Percentiles rank a stretch among this genome's conserved stretches.
Evolutionary conservation across 2,329 filamentous ascomycete genomes (phyloP).

Genomic region (Cordyceps farinosa): DNA sequence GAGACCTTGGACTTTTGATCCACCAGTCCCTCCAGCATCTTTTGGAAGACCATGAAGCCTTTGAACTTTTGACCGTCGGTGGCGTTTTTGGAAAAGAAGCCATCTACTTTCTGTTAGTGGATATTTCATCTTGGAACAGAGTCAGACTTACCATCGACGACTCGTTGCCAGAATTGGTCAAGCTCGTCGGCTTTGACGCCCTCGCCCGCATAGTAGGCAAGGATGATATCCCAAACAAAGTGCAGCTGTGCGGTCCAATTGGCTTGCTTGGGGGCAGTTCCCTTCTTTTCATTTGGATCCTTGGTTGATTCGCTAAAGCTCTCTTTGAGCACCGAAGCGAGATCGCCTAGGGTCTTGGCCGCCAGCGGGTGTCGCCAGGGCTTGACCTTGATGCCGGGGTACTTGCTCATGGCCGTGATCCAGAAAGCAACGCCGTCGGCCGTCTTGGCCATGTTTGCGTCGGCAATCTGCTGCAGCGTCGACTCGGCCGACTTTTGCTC

Average conservation of each 20-base stretch:
- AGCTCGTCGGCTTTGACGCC: conserved; percentile 49
- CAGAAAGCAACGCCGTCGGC: conserved; percentile 88
- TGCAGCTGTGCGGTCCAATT: conserved; percentile 78
- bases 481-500: conserved; percentile 54
- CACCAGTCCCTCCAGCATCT: conserved; percentile 58
- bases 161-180: conserved; percentile 77
- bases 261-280: conserved; percentile 55
- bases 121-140: background rate
- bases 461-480: conserved; percentile 59
- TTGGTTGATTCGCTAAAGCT: conserved; percentile 53
- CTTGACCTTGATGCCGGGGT: conserved; percentile 60
- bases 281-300: conserved; percentile 38
- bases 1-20: conserved; percentile 45
- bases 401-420: conserved; percentile 65
- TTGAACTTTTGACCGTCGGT: conserved; percentile 89
- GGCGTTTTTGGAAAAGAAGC: conserved; percentile 75
- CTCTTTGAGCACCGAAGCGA: conserved; percentile 79
- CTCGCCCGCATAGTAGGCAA: conserved; percentile 50
- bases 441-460: conserved; percentile 68
- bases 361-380: conserved; percentile 78
- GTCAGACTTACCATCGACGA: conserved; percentile 70
- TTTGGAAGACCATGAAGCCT: conserved; percentile 83
- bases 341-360: conserved; percentile 60
- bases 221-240: conserved; percentile 81
- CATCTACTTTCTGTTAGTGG: conserved; percentile 51